These are phyloP conservation scores for Penicillium ochrochloron DNA, from an alignment of 495 filamentous ascomycete genomes.

Conservation along the genomic window DNA sequence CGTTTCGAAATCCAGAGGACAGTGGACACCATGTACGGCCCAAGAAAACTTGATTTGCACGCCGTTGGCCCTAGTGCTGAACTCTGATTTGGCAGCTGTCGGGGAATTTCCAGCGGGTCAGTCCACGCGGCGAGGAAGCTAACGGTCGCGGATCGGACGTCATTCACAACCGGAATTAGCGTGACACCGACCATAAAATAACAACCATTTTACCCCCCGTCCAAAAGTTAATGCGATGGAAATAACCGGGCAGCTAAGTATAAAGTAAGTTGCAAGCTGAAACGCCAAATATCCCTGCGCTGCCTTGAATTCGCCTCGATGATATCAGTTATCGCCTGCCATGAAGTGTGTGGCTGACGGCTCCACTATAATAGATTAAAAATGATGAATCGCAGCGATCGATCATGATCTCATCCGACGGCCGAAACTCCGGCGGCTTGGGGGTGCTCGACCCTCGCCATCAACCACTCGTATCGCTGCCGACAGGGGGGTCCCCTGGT, in stretches of 20 bases:
- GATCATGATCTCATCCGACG: slow-evolving; percentile 39
- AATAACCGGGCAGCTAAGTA: neutral
- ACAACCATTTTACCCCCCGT: neutral
- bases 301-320: slow-evolving; percentile 23
- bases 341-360: slow-evolving; percentile 39
- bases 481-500: slow-evolving; percentile 15
- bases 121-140: slow-evolving; percentile 13
- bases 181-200: neutral
- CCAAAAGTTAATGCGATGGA: neutral
- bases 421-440: slow-evolving; percentile 23
- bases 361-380: slow-evolving; percentile 43
- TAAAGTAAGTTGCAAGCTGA: neutral
- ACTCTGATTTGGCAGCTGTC: slow-evolving; percentile 15
- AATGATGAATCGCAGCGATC: slow-evolving; percentile 33
- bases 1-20: slow-evolving; percentile 11
- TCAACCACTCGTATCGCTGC: slow-evolving; percentile 1
- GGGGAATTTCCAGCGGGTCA: slow-evolving; percentile 21
- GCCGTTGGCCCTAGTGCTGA: slow-evolving; percentile 18
- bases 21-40: neutral
- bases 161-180: slow-evolving; percentile 5
- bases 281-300: neutral
- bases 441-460: slow-evolving; percentile 13
- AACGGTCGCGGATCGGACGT: slow-evolving; percentile 19
- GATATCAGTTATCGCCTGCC: slow-evolving; percentile 26
- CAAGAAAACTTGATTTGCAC: slow-evolving; percentile 24